Evolutionary conservation across 192 early-diverging fungal genomes (phyloP).

Genomic region (Mortierella antarctica): DNA sequence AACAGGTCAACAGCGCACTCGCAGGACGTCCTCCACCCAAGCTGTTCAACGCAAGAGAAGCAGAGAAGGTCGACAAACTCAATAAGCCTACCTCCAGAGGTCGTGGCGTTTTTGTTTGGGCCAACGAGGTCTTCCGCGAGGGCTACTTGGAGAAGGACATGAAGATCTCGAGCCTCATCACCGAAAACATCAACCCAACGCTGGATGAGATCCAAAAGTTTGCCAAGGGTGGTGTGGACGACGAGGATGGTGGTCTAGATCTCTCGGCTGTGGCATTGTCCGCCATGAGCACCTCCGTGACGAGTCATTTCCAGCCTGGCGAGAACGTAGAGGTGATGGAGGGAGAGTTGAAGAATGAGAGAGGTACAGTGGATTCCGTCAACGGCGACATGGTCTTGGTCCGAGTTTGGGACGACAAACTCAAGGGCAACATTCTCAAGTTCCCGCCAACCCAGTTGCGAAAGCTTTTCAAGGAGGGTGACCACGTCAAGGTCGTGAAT

Average conservation of each 20-base stretch:
- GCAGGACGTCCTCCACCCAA: slow-evolving; percentile 74
- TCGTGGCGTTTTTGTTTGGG: slow-evolving; percentile 69
- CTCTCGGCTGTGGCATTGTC: slow-evolving; percentile 60
- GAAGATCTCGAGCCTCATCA: slow-evolving; percentile 70
- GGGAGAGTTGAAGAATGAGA: slow-evolving; percentile 84
- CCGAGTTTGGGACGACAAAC: slow-evolving; percentile 67
- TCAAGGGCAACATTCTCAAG: slow-evolving; percentile 57
- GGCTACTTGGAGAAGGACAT: slow-evolving; percentile 91
- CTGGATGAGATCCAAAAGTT: slow-evolving; percentile 94
- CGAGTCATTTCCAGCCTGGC: slow-evolving; percentile 74
- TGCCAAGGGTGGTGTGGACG: slow-evolving; percentile 76
- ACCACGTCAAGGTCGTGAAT: slow-evolving; percentile 93
- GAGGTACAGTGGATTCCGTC: slow-evolving; percentile 80
- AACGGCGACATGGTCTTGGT: slow-evolving; percentile 80
- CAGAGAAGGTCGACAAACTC: slow-evolving; percentile 56
- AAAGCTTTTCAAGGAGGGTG: slow-evolving; percentile 92
- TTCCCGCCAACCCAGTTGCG: slow-evolving; percentile 78
- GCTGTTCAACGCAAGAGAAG: slow-evolving; percentile 78
- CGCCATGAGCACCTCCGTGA: slow-evolving; percentile 60
- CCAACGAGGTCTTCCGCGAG: slow-evolving; percentile 69
- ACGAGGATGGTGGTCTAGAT: slow-evolving; percentile 69
- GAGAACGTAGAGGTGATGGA: slow-evolving; percentile 88
- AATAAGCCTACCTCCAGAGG: slow-evolving; percentile 66
- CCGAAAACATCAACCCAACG: slow-evolving; percentile 83
- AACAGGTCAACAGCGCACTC: slow-evolving; percentile 56